Conservation (phyloP, 108 stramenopile genomes). For the Cylindrotheca closterium region DNA sequence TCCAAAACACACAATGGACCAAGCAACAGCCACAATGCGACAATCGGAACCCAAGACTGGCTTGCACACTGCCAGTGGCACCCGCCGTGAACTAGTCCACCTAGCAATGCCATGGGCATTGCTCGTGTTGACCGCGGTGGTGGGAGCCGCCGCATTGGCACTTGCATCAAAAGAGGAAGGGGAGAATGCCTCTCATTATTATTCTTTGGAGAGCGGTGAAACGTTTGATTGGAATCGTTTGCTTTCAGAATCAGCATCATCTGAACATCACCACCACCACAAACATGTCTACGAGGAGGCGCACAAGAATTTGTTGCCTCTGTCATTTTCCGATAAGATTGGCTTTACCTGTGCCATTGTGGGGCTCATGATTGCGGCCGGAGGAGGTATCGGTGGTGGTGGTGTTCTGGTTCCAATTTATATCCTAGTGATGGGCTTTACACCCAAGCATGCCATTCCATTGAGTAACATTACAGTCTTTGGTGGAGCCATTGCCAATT, state of each 20-base stretch:
- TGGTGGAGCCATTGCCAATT: slow-evolving; percentile 75
- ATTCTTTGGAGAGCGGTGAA: too few relatives aligned
- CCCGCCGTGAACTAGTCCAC: too few relatives aligned
- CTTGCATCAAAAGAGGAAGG: not conserved
- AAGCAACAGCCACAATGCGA: too few relatives aligned
- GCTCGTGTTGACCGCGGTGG: slow-evolving; percentile 22
- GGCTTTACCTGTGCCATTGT: slow-evolving; percentile 44
- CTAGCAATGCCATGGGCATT: slow-evolving; percentile 20
- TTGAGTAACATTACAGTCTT: slow-evolving; percentile 67
- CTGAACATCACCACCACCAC: slow-evolving; percentile 12
- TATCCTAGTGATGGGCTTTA: slow-evolving; percentile 66
- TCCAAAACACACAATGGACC: too few relatives aligned
- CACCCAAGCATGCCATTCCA: slow-evolving; percentile 67
- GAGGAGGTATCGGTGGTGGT: slow-evolving; percentile 83
- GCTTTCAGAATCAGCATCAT: not conserved
- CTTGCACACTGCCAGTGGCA: too few relatives aligned
- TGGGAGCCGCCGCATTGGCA: slow-evolving; percentile 19
- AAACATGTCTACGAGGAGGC: slow-evolving; percentile 32
- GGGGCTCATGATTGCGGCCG: slow-evolving; percentile 67
- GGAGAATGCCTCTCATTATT: too few relatives aligned
- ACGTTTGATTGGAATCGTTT: too few relatives aligned
- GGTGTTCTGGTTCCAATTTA: slow-evolving; percentile 82
- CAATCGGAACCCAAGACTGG: too few relatives aligned
- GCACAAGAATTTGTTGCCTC: slow-evolving; percentile 48
- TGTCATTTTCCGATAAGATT: slow-evolving; percentile 37